phyloP scores from a whole-genome alignment of 495 filamentous ascomycete species.

The Lineolata rhizophorae region DNA sequence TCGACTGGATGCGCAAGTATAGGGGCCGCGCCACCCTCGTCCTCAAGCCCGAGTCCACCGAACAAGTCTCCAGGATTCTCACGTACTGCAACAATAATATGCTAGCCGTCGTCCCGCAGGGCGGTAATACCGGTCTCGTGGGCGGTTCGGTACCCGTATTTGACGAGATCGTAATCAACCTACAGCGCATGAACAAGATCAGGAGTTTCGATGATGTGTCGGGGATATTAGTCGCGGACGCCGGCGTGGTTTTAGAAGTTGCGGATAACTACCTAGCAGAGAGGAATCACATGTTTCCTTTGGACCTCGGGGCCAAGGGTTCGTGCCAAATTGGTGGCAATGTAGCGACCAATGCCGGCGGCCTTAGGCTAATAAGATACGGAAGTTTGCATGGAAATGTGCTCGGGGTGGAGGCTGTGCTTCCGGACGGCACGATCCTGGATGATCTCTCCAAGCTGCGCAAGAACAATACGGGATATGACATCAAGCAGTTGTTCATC shows the following conservation, averaged over 20 bases:
- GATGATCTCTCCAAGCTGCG: constrained; percentile 69
- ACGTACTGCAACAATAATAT: constrained; percentile 81
- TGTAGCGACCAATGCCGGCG: constrained; percentile 89
- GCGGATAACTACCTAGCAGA: constrained; percentile 67
- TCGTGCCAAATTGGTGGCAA: constrained; percentile 97
- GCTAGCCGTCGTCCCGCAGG: constrained; percentile 92
- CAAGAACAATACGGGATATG: constrained; percentile 98
- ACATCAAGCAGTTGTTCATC: constrained; percentile 94
- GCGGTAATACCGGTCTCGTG: constrained; percentile 87
- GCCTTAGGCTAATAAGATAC: constrained; percentile 73
- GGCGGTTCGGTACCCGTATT: constrained; percentile 90
- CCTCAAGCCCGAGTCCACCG: constrained; percentile 58
- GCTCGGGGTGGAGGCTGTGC: constrained; percentile 75
- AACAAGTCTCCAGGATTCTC: constrained; percentile 71
- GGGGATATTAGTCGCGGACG: constrained; percentile 75
- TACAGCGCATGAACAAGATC: constrained; percentile 72
- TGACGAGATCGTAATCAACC: constrained; percentile 89
- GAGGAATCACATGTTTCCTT: constrained; percentile 66
- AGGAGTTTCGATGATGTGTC: constrained; percentile 79
- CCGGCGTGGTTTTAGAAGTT: constrained; percentile 75
- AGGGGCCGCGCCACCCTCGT: constrained; percentile 73
- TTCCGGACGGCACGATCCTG: constrained; percentile 79
- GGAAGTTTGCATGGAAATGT: constrained; percentile 86
- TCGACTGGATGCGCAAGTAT: constrained; percentile 99
- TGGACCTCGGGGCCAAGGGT: constrained; percentile 91